Percentiles rank a stretch among this genome's conserved stretches.
phyloP scores from a whole-genome alignment of 2,329 filamentous ascomycete genomes.

The Fusarium austroafricanum region DNA sequence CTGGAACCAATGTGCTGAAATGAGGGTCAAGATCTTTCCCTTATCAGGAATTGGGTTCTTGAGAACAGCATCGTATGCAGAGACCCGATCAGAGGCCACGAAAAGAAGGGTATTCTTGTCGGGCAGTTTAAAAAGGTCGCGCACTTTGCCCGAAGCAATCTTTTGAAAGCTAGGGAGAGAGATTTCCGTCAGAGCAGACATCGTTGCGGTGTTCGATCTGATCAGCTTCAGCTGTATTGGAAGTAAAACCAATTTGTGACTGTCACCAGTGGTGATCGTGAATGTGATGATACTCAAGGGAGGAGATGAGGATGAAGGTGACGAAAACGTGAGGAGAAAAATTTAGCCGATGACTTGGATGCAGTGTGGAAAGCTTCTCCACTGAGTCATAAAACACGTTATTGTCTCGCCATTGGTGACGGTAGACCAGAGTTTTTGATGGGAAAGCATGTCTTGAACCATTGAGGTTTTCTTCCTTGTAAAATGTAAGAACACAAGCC shows the following conservation, averaged over 20 bases:
- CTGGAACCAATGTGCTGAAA: slow-evolving; percentile 66
- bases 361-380: slow-evolving; percentile 34
- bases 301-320: slow-evolving; percentile 27
- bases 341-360: slow-evolving; percentile 36
- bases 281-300: slow-evolving; percentile 14
- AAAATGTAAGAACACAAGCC: neutral
- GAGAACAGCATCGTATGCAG: slow-evolving; percentile 89
- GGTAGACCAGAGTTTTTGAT: neutral
- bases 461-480: slow-evolving; percentile 2
- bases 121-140: slow-evolving; percentile 82
- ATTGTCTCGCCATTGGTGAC: slow-evolving; percentile 9
- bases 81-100: slow-evolving; percentile 89
- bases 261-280: neutral
- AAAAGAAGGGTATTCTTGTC: slow-evolving; percentile 77
- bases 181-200: slow-evolving; percentile 37
- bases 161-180: slow-evolving; percentile 50
- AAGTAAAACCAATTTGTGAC: neutral
- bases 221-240: neutral
- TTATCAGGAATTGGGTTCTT: slow-evolving; percentile 61
- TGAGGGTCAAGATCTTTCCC: slow-evolving; percentile 62
- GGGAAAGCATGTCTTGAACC: slow-evolving; percentile 4
- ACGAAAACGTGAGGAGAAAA: slow-evolving; percentile 40
- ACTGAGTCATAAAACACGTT: slow-evolving; percentile 33
- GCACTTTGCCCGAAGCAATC: slow-evolving; percentile 72
- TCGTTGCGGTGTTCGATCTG: neutral